A percentile compares a stretch with the other conserved stretches of the same genome.
phyloP scores from a whole-genome alignment of 2,329 filamentous ascomycete genomes.

The Plenodomus lindquistii region DNA sequence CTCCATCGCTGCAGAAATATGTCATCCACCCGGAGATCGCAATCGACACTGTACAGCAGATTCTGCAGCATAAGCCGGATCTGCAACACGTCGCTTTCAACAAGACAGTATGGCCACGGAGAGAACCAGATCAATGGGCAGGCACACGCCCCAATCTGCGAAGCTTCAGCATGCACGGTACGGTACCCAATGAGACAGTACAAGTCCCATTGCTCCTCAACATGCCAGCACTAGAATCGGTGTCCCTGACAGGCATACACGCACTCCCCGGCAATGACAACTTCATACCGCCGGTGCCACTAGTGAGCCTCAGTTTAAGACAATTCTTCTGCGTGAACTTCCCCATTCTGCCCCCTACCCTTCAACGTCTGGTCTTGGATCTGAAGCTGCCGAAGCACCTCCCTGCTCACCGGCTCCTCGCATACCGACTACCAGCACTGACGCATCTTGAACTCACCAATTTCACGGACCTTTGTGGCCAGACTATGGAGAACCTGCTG shows the following conservation, averaged over 20 bases:
- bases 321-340: too few relatives aligned
- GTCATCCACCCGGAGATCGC: conserved; percentile 30
- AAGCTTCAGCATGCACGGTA: conserved; percentile 19
- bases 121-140: conserved; percentile 20
- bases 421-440: neutral
- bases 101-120: neutral
- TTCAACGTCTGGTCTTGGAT: neutral
- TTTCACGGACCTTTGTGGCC: neutral
- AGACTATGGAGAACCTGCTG: neutral
- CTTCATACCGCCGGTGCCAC: too few relatives aligned
- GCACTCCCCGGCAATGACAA: too few relatives aligned
- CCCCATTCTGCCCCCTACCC: neutral
- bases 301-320: too few relatives aligned
- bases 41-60: conserved; percentile 28
- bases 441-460: neutral
- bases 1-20: conserved; percentile 30
- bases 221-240: neutral
- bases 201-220: neutral
- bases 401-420: neutral
- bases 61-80: conserved; percentile 30
- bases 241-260: neutral
- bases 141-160: conserved; percentile 30
- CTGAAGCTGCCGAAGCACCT: neutral
- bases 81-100: conserved; percentile 31
- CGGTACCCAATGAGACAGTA: neutral